phyloP scores from a whole-genome alignment of 2,329 filamentous ascomycete species.

The Paraphoma sp. region DNA sequence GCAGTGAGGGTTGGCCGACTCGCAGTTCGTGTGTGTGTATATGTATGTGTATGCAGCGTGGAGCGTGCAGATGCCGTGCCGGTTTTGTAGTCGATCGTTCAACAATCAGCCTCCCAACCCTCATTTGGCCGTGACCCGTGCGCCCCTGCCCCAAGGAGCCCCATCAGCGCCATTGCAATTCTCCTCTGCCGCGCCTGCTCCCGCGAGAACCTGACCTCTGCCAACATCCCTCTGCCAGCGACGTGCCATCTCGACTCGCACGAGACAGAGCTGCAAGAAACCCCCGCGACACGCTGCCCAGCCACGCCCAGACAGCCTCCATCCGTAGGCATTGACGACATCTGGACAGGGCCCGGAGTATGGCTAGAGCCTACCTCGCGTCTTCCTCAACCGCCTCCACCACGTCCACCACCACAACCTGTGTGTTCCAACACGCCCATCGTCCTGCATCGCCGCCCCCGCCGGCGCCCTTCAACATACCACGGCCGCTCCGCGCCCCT shows the following conservation, averaged over 20 bases:
- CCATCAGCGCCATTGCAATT: constrained; percentile 1
- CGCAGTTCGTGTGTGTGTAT: neutral
- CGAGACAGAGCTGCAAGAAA: neutral
- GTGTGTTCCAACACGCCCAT: constrained; percentile 11
- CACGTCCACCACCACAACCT: constrained; percentile 18
- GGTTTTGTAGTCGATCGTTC: constrained; percentile 1
- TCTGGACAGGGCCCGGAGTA: constrained; percentile 17
- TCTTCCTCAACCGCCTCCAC: constrained; percentile 13
- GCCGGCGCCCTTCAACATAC: constrained; percentile 21
- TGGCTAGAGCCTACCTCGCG: constrained; percentile 29
- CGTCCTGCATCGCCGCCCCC: constrained; percentile 16
- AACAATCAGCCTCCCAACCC: constrained; percentile 7
- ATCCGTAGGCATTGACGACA: constrained; percentile 5
- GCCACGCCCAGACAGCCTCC: constrained; percentile 14
- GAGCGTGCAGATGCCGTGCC: neutral
- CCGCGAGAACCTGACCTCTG: neutral
- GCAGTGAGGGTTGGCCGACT: neutral
- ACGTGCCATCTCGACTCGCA: neutral
- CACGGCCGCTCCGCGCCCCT: constrained; percentile 23
- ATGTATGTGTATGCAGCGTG: neutral
- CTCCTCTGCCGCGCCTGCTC: constrained; percentile 1
- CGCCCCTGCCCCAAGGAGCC: constrained; percentile 4
- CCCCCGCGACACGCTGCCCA: neutral
- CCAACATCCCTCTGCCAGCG: neutral
- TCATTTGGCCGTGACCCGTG: neutral